phyloP scores from a whole-genome alignment of 2,329 filamentous ascomycete genomes.

The Allantophomopsis cytisporea region DNA sequence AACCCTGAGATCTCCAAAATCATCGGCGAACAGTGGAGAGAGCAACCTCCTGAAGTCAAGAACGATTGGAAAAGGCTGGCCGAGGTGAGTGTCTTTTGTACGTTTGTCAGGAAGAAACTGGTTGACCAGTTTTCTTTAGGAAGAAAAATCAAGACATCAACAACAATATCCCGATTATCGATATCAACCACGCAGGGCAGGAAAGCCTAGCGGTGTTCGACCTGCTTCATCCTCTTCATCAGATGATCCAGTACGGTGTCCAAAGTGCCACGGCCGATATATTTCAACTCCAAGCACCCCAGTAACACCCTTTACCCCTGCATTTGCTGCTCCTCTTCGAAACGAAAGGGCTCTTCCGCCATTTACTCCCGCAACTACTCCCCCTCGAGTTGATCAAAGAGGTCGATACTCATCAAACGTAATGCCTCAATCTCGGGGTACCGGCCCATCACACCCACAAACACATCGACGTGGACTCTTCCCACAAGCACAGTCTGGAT shows the following conservation, averaged over 20 bases:
- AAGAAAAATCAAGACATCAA: conserved; percentile 84
- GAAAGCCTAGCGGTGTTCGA: conserved; percentile 12
- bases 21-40: conserved; percentile 78
- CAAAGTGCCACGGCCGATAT: conserved; percentile 51
- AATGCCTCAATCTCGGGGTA: conserved; percentile 10
- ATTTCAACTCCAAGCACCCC: conserved; percentile 19
- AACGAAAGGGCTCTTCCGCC: conserved; percentile 8
- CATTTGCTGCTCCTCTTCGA: conserved; percentile 7
- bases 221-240: conserved; percentile 16
- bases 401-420: conserved; percentile 9
- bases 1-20: conserved; percentile 98
- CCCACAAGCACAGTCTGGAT: conserved; percentile 11
- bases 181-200: conserved; percentile 55
- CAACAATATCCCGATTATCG: conserved; percentile 87
- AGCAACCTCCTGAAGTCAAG: conserved; percentile 61
- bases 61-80: conserved; percentile 80
- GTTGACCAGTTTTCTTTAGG: conserved; percentile 25
- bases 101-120: conserved; percentile 47
- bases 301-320: conserved; percentile 12
- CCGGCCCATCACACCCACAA: conserved; percentile 7
- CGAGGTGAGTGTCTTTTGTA: conserved; percentile 39
- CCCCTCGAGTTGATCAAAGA: conserved; percentile 5
- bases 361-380: conserved; percentile 7
- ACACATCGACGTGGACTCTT: conserved; percentile 10
- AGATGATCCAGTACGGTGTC: conserved; percentile 45